Evolutionary conservation across 805 yeast species (phyloP), one percentile per base, ranked within the genome.

Genomic region (Candida xiaguanensis): DNA sequence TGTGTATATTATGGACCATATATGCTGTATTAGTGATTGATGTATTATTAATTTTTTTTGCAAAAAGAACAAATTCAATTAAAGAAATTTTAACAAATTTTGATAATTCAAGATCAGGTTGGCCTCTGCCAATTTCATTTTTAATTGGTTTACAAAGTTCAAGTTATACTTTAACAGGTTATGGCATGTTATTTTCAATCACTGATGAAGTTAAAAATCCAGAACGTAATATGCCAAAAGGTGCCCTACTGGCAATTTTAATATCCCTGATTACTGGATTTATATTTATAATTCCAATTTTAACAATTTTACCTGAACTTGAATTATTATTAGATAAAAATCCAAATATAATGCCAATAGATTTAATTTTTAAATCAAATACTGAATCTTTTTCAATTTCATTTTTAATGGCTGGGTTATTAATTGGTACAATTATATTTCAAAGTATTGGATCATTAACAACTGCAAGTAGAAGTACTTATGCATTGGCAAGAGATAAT

Each of bases 161-260:
- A 1, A 79, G 85, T 23, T 83, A 84, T 59, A 85, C 91, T 16
- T 67, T 85, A 53, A 86, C 85, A 43, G 95, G 93, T 0, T 86
- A 83, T 58, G 91, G 91, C 19, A 79, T 85, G 76, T 67, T 86
- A 19, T 85, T 87, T 14, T 80, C 91, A 5, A 75, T 86, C 68
- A 79, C 89, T 34, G 95, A 86, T 51, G 95, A 86, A 59, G 93
- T 86, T 12, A 74, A 79, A 45, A 67, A 67, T 16, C 91, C 95
- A 0, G 93, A 86, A 53, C 74, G 65, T 40, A 80, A 78, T 37
- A 81, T 86, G 51, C 89, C 95, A 12, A 74, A 74, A 47, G 93
- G 93, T 4, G 77, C 86, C 53, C 59, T 83, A 1, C 66, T 73
- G 35, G 77, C 93, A 2, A 84, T 85, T 12, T 38, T 77, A 30